Conservation (phyloP, 495 filamentous ascomycete genomes). For the Hypoxylon intermedium region DNA sequence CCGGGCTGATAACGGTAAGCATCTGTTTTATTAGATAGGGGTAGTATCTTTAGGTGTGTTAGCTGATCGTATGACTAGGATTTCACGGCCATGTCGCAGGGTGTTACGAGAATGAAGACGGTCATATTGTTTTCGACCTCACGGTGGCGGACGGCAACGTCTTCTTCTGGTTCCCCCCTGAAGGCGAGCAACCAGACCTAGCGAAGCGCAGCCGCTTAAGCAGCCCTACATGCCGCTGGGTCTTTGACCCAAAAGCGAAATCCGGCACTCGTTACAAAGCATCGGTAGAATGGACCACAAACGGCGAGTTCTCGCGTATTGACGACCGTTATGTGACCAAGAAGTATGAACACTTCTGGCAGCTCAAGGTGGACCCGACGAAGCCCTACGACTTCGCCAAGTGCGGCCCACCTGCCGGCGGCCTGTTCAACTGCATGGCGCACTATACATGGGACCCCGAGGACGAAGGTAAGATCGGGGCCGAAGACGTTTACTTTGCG, state of each 20-base stretch:
- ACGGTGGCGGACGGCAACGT: constrained; percentile 64
- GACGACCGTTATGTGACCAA: constrained; percentile 63
- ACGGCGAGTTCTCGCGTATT: constrained; percentile 66
- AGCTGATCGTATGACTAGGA: constrained; percentile 26
- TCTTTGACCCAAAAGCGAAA: constrained; percentile 57
- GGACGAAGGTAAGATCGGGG: constrained; percentile 38
- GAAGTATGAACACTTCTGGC: constrained; percentile 63
- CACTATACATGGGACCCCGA: constrained; percentile 50
- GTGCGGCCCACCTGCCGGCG: constrained; percentile 56
- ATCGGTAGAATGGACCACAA: constrained; percentile 49
- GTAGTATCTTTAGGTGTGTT: too few relatives aligned
- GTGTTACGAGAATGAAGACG: constrained; percentile 58
- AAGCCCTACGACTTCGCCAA: constrained; percentile 58
- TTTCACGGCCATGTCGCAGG: constrained; percentile 61
- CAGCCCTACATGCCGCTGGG: constrained; percentile 60
- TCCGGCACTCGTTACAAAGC: constrained; percentile 48
- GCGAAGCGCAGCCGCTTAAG: constrained; percentile 49
- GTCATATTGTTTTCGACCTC: constrained; percentile 60
- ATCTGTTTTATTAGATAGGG: not conserved
- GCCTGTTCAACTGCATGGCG: constrained; percentile 56
- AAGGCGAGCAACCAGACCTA: constrained; percentile 36
- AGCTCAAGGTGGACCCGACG: constrained; percentile 54
- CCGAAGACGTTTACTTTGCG: constrained; percentile 54
- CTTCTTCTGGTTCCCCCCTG: constrained; percentile 64
- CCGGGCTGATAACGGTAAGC: constrained; percentile 55